Evolutionary conservation across 371 early-diverging fungal species (phyloP).

Genomic region (Mucor ambiguus): DNA sequence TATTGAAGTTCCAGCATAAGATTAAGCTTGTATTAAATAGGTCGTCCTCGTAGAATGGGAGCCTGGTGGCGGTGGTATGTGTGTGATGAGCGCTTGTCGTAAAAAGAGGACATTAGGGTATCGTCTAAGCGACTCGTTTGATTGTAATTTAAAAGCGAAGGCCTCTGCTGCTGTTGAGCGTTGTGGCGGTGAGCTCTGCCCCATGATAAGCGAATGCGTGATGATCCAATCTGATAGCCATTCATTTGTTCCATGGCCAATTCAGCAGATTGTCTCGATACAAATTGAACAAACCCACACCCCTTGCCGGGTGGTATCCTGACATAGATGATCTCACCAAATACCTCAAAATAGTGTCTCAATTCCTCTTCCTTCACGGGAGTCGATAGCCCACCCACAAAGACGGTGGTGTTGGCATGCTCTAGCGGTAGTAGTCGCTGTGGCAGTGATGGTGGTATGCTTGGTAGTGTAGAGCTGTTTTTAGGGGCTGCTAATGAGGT

Average conservation of each 20-base stretch:
- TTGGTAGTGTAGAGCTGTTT: conserved; percentile 20
- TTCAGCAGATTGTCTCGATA: conserved; percentile 79
- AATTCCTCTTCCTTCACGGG: conserved; percentile 83
- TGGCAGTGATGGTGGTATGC: neutral
- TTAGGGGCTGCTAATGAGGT: conserved; percentile 84
- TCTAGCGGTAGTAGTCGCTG: neutral
- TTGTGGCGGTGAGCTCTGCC: conserved; percentile 70
- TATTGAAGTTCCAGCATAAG: neutral
- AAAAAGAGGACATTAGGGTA: neutral
- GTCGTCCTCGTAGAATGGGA: neutral
- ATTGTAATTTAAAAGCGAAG: neutral
- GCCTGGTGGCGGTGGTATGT: neutral
- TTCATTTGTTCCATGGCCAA: conserved; percentile 86
- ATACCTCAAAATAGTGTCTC: conserved; percentile 70
- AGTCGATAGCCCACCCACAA: conserved; percentile 86
- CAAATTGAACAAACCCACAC: conserved; percentile 92
- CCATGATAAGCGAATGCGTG: conserved; percentile 88
- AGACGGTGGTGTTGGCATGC: conserved; percentile 84
- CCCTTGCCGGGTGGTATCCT: conserved; percentile 92
- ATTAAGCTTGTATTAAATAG: neutral
- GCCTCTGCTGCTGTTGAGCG: conserved; percentile 2
- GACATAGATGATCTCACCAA: conserved; percentile 87
- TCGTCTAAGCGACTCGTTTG: neutral
- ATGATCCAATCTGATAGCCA: conserved; percentile 78
- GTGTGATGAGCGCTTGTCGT: neutral